Base-by-base conservation (phyloP, 768 basidiomycete genomes). In the Tylopilus sp. region DNA sequence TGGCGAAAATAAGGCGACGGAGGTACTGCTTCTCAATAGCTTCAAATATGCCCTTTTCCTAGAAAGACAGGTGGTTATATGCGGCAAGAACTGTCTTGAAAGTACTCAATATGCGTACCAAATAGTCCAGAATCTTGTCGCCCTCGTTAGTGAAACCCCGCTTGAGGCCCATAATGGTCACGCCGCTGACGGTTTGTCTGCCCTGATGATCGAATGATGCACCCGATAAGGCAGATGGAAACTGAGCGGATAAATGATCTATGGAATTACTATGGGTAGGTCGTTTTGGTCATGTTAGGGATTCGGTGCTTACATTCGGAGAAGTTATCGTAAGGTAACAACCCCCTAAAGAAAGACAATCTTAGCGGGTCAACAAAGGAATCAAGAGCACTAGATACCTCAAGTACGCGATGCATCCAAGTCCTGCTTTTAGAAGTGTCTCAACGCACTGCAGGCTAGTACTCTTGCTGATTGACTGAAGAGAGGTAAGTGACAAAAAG, bases 21-120 rank as follows among this genome's bases (percentile, higher is more conserved):
- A 95, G 79, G 69, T 91, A 95, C 57, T 83, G 85, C 62, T 86
- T 91, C 62, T 90, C 80, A 30, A 95, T 71, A 0, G 92, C 92
- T 53, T 94, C 87, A 56, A 89, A 91, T 39, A 93, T 90, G 0
- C 92, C 92, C 51, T 81, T 73, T 69, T 95, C 91, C 91, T 93
- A 48, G 17, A 42, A 55, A 50, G 15, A 20, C 18, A 38, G 7
- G 17, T 41, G 31, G 12, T 43, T 57, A 41, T 56, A 53, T 43
- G 48, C 31, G 40, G 21, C 8, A 20, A 33, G 48, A 35, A 55
- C 45, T 44, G 57, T 60, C 42, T 13, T 31, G 40, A 39, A 44
- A 42, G 38, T 21, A 8, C 49, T n/a, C 57, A 56, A 52, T 58
- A 58, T 56, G 69, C 76, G 53, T 48, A 88, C 92, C 69, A 95